Conservation (phyloP, 208 protist genomes). For the Crithidia sp. region DNA sequence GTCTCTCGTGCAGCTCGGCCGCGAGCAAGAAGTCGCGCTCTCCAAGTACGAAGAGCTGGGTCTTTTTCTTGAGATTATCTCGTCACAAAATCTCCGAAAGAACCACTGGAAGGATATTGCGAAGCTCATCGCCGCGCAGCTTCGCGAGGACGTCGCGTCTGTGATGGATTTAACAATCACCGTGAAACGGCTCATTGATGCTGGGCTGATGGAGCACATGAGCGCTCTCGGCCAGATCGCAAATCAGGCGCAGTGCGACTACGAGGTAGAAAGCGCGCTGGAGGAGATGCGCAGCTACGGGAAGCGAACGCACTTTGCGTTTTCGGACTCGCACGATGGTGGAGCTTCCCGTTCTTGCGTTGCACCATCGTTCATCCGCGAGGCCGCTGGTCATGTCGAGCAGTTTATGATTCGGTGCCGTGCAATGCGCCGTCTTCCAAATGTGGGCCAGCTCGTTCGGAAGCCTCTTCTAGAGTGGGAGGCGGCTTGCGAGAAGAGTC, state of each 20-base stretch:
- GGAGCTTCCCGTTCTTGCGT: conserved; percentile 20
- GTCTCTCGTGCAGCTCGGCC: conserved; percentile 73
- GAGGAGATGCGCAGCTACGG: conserved; percentile 89
- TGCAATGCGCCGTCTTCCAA: conserved; percentile 49
- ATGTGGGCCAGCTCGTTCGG: conserved; percentile 58
- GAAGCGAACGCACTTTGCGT: conserved; percentile 74
- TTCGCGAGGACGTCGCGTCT: conserved; percentile 50
- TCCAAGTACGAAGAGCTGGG: conserved; percentile 79
- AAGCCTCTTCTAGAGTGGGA: conserved; percentile 80
- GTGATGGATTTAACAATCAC: conserved; percentile 61
- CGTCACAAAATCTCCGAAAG: conserved; percentile 80
- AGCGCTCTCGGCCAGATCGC: conserved; percentile 63
- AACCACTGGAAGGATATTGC: conserved; percentile 91
- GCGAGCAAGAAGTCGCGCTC: conserved; percentile 80
- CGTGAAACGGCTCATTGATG: conserved; percentile 71
- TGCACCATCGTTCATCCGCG: conserved; percentile 35
- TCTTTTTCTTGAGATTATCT: conserved; percentile 70
- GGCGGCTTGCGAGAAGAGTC: conserved; percentile 61
- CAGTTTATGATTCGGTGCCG: conserved; percentile 59
- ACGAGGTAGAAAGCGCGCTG: conserved; percentile 70
- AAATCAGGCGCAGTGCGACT: conserved; percentile 74
- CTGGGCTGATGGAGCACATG: conserved; percentile 64
- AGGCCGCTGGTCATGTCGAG: conserved; percentile 50
- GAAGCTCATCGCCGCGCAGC: conserved; percentile 52
- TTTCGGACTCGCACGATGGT: conserved; percentile 24